phyloP scores from a whole-genome alignment of 1,139 yeast species.

The Saccharomyces hybrid region DNA sequence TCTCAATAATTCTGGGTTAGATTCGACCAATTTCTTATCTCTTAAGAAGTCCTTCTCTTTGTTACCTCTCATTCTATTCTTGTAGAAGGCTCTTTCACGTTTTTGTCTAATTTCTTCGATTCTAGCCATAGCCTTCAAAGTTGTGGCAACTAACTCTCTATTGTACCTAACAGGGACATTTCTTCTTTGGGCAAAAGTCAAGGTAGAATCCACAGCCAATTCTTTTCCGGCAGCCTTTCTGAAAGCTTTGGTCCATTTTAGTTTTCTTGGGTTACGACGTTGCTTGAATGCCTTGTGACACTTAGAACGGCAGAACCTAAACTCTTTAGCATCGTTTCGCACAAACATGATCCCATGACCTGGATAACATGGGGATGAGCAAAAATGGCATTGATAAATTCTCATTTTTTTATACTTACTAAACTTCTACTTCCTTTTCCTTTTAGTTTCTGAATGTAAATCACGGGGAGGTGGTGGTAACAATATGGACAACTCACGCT shows the following conservation, averaged over 20 bases:
- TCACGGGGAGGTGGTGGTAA: not conserved
- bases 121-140: constrained; percentile 91
- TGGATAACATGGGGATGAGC: constrained; percentile 95
- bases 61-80: constrained; percentile 98
- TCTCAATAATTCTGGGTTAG: constrained; percentile 79
- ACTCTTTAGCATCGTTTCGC: constrained; percentile 95
- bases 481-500: not conserved
- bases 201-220: constrained; percentile 92
- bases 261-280: constrained; percentile 97
- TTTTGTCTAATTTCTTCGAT: constrained; percentile 91
- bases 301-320: constrained; percentile 94
- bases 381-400: constrained; percentile 89
- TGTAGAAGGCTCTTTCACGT: constrained; percentile 97
- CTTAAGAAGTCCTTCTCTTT: constrained; percentile 76
- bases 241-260: constrained; percentile 98
- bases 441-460: not conserved
- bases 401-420: constrained; percentile 49
- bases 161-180: constrained; percentile 96
- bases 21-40: constrained; percentile 82
- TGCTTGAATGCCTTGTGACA: constrained; percentile 97
- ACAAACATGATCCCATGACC: constrained; percentile 98
- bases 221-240: constrained; percentile 99
- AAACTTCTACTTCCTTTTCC: not conserved
- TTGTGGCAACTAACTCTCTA: constrained; percentile 90
- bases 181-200: constrained; percentile 94